Evolutionary conservation across 352 stramenopile genomes (phyloP).

Genomic region (Phytopythium oedochilum): DNA sequence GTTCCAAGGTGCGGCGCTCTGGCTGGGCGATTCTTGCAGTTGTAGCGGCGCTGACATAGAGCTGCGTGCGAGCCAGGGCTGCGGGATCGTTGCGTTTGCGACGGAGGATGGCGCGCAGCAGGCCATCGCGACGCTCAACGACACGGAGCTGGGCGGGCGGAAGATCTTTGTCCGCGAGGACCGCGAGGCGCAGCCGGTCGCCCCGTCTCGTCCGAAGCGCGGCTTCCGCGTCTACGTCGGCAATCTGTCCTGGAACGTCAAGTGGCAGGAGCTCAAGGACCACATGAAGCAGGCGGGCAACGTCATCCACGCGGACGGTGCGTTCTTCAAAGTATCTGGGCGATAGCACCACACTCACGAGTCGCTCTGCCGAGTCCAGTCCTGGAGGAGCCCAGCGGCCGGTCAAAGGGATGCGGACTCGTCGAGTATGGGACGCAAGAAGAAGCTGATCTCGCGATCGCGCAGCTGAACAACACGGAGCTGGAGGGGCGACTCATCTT

Average conservation of each 20-base stretch:
- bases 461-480: constrained; percentile 89
- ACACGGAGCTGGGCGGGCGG: constrained; percentile 89
- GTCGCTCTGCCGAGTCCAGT: constrained; percentile 26
- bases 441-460: constrained; percentile 85
- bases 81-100: constrained; percentile 92
- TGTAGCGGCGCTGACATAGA: constrained; percentile 1
- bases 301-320: constrained; percentile 81
- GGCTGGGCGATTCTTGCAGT: background rate
- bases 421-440: constrained; percentile 65
- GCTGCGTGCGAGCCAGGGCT: constrained; percentile 55
- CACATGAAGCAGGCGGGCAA: constrained; percentile 88
- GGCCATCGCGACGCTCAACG: constrained; percentile 86
- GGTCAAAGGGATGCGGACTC: constrained; percentile 88
- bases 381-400: constrained; percentile 71
- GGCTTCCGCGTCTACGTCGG: constrained; percentile 82
- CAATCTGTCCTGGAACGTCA: constrained; percentile 91
- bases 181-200: constrained; percentile 52
- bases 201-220: constrained; percentile 20
- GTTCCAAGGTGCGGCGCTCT: constrained; percentile 55
- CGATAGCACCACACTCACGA: background rate
- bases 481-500: constrained; percentile 89
- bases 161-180: constrained; percentile 95
- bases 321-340: no score
- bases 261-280: constrained; percentile 96
- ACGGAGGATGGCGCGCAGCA: constrained; percentile 73